Evolutionary conservation across 257 asterid species (phyloP), one percentile per base, ranked within the genome.

Genomic region (Buddleja alternifolia): DNA sequence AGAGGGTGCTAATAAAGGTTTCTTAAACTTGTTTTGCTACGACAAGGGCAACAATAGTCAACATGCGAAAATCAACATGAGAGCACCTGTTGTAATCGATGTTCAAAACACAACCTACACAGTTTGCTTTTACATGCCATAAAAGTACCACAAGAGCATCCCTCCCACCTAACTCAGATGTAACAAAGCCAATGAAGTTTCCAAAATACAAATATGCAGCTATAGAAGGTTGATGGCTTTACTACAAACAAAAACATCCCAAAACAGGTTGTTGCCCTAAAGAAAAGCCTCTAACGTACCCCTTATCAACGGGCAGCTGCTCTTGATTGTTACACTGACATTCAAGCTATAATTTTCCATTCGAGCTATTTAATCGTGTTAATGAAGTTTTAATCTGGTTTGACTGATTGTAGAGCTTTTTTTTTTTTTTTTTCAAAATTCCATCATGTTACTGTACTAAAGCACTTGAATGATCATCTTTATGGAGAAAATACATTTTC

Each of bases 51-150:
- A 7, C 50, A 79, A 79, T 37, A 17, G 6, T 0, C 21, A 53
- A 50, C 6, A 21, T 0, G 34, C 29, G 45, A 63, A 20, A 8
- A 10, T 80, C 50, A 21, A 64, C 23, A 62, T 75, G 75, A 72
- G 81, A 10, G 12, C 66, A 1, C 84, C 80, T 0, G 72, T 60
- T n/a, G 36, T 67, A 4, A n/a, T 80, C 14, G 67, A 66, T 15
- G 23, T 73, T 10, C 54, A 44, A 10, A 45, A 50, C 62, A 52
- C 75, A 12, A 15, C 44, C 25, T 76, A 69, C 69, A 51, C 63
- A 0, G 76, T 55, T 17, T 41, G 36, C 67, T 66, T 76, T 21
- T 54, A 51, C 40, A 21, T 76, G 47, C 77, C 82, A 1, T 8
- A 37, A 14, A 6, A 14, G 37, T 80, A 68, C 72, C 81, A 75